Base-by-base conservation (phyloP, 2,329 filamentous ascomycete species). In the Sporothrix brasiliensis region DNA sequence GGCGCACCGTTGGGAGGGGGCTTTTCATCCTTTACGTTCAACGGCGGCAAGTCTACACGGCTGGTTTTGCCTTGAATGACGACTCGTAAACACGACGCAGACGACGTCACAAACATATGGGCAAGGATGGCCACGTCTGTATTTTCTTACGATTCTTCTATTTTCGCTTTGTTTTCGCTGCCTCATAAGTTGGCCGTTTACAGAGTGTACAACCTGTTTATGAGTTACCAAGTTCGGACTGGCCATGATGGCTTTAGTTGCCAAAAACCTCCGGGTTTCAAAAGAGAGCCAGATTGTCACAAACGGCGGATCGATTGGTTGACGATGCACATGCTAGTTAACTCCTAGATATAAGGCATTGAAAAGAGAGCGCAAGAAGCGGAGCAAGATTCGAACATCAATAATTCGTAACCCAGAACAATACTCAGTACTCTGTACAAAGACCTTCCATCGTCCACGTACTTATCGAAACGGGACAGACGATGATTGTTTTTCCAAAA, bases 31-130 rank as follows among this genome's bases (percentile, higher is more conserved):
- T 61, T 5, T 24, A 60, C 56, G 16, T 19, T 50, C 49, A 3
- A 9, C 19, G 10, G 16, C 39, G 27, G 39, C n/a, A 21, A 49
- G 16, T 49, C n/a, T 21, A 61, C 39, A 30, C 16, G 44, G n/a
- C 27, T 49, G 41, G 41, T 19, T 21, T 14, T 39, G 5, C 16
- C 41, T 27, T 13, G 9, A 19, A 21, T 4, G 11, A 24, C 19
- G 30, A 19, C 13, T 60, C 44, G 24, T 49, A 19, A n/a, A 67
- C 34, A 44, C 34, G 30, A 27, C 11, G 49, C 49, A 41, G 4
- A 27, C 14, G 30, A 54, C 21, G 49, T 67, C 65, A 67, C 49
- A 54, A 54, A 67, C 65, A 53, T 50, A 54, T 67, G 49, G 49
- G 47, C 63, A 14, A 21, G 39, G 60, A 49, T 65, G 56, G 13